Evolutionary conservation across 2,329 filamentous ascomycete species (phyloP).

Genomic region (Venturia effusa): DNA sequence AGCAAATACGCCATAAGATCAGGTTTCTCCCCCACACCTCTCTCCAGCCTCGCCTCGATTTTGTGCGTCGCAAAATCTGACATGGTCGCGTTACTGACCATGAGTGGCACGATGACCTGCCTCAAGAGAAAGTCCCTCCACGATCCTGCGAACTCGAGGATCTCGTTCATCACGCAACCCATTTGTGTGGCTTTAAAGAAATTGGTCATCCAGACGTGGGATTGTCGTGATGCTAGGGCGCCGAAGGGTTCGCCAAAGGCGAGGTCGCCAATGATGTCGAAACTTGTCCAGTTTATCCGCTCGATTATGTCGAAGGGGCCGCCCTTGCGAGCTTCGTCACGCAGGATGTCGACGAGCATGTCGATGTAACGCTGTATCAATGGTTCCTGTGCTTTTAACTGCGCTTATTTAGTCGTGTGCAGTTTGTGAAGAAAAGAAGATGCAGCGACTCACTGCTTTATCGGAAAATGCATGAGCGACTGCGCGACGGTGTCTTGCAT

Average conservation of each 20-base stretch:
- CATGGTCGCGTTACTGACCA: conserved; percentile 15
- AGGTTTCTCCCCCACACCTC: conserved; percentile 13
- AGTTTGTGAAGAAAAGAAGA: neutral
- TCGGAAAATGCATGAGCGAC: conserved; percentile 37
- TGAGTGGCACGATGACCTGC: neutral
- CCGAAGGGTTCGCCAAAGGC: conserved; percentile 71
- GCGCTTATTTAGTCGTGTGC: too few species aligned
- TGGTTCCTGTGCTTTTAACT: conserved; percentile 27
- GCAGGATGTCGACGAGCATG: conserved; percentile 21
- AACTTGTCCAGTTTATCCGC: conserved; percentile 51
- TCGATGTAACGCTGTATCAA: conserved; percentile 24
- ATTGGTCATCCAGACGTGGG: neutral
- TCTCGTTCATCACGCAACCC: conserved; percentile 16
- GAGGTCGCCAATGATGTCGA: conserved; percentile 50
- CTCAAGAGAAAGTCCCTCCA: neutral
- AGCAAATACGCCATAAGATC: conserved; percentile 17
- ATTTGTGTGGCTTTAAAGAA: neutral
- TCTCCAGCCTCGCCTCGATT: conserved; percentile 13
- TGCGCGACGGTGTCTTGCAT: conserved; percentile 35
- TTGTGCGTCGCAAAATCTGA: neutral
- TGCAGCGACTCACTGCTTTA: conserved; percentile 18
- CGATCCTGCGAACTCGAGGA: conserved; percentile 5
- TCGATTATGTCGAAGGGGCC: neutral
- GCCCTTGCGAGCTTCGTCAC: neutral
- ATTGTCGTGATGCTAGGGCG: conserved; percentile 63